Percentiles rank a stretch among this genome's conserved stretches.
phyloP scores from a whole-genome alignment of 2,329 filamentous ascomycete genomes.

The Aspergillus niger region DNA sequence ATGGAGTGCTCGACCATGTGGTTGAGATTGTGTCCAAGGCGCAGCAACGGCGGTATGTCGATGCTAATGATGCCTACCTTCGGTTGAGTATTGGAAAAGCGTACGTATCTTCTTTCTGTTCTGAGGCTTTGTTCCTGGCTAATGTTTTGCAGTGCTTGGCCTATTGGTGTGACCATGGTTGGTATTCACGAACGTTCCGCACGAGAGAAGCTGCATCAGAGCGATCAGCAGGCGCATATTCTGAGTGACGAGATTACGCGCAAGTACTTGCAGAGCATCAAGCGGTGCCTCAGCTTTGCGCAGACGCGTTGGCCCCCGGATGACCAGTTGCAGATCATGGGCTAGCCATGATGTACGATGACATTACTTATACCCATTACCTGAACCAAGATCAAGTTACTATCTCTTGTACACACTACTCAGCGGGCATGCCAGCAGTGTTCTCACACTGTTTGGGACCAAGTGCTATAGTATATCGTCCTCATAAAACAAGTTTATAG shows the following conservation, averaged over 20 bases:
- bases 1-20: constrained; percentile 76
- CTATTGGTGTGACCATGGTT: constrained; percentile 99
- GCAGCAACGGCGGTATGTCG: constrained; percentile 87
- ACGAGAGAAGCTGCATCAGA: constrained; percentile 88
- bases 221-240: constrained; percentile 79
- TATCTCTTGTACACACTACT: too few species aligned
- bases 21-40: constrained; percentile 90
- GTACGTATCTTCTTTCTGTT: constrained; percentile 36
- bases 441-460: too few species aligned
- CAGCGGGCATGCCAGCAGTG: too few species aligned
- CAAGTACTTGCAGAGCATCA: constrained; percentile 97
- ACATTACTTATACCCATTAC: background rate
- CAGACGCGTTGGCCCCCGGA: constrained; percentile 95
- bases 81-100: constrained; percentile 92
- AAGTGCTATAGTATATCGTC: too few species aligned
- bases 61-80: constrained; percentile 94
- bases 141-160: constrained; percentile 69
- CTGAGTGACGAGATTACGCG: constrained; percentile 95
- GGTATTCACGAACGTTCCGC: constrained; percentile 97
- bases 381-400: too few species aligned
- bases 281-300: constrained; percentile 92
- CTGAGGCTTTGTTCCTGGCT: constrained; percentile 6
- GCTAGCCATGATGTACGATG: constrained; percentile 49
- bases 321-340: constrained; percentile 93
- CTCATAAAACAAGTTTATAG: too few species aligned